These are phyloP conservation scores for Ascosphaera aggregata DNA, from an alignment of 2,329 filamentous ascomycete species.

Conservation along the genomic window DNA sequence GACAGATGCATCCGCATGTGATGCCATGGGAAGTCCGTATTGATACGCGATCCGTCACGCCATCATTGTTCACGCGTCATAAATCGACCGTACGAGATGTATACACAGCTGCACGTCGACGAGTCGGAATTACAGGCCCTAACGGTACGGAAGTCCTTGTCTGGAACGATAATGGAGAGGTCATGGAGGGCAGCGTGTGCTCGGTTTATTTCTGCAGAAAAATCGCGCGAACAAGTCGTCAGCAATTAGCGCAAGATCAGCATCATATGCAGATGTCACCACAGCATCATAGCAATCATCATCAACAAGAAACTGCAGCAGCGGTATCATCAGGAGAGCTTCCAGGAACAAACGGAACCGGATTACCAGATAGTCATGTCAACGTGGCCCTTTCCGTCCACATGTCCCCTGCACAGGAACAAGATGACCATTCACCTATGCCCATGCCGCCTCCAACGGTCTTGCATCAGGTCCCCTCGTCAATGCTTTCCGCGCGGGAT, in stretches of 20 bases:
- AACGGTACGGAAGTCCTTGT: slow-evolving; percentile 49
- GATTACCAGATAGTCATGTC: background rate
- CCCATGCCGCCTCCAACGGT: background rate
- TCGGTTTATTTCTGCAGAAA: slow-evolving; percentile 57
- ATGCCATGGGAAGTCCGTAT: slow-evolving; percentile 26
- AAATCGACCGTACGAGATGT: slow-evolving; percentile 57
- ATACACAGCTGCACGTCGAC: slow-evolving; percentile 46
- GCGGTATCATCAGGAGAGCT: background rate
- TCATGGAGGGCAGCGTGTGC: slow-evolving; percentile 73
- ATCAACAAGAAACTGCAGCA: too few relatives aligned
- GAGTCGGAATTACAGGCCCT: slow-evolving; percentile 28
- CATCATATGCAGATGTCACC: background rate
- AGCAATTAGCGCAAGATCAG: background rate
- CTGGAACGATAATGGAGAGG: slow-evolving; percentile 35
- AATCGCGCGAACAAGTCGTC: background rate
- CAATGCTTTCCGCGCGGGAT: slow-evolving; percentile 16
- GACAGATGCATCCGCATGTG: slow-evolving; percentile 2
- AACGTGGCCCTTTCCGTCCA: background rate
- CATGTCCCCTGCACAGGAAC: background rate
- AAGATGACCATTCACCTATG: background rate
- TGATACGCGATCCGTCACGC: slow-evolving; percentile 27
- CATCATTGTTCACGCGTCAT: slow-evolving; percentile 49
- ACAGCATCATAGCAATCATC: too few relatives aligned
- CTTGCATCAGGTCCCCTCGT: background rate
- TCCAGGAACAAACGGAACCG: background rate